These are phyloP conservation scores for Austroboletus olivaceoglutinosus DNA, from an alignment of 1,284 basidiomycete species.

Conservation along the genomic window DNA sequence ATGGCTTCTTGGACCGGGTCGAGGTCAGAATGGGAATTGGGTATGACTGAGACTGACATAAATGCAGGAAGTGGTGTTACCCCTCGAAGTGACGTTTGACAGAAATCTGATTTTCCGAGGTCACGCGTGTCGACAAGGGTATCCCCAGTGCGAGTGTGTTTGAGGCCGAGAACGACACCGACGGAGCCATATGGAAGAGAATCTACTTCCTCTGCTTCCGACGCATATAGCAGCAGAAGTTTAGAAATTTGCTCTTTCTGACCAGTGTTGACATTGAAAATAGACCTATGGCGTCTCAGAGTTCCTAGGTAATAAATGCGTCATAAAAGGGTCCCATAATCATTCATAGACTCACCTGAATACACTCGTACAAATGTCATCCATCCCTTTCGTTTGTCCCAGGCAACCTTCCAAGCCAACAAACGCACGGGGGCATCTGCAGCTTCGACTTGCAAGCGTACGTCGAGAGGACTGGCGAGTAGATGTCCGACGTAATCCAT, in stretches of 20 bases:
- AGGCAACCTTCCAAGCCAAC: conserved; percentile 87
- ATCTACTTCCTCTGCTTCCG: conserved; percentile 78
- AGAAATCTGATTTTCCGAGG: conserved; percentile 28
- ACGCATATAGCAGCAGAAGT: conserved; percentile 79
- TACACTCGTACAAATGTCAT: conserved; percentile 91
- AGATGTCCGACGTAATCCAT: conserved; percentile 81
- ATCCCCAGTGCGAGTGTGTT: conserved; percentile 85
- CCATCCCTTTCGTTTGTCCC: conserved; percentile 83
- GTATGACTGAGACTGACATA: conserved; percentile 77
- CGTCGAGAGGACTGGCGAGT: conserved; percentile 76
- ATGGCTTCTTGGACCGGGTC: conserved; percentile 76
- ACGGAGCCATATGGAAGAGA: conserved; percentile 79
- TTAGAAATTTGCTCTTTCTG: conserved; percentile 75
- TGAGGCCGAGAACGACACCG: conserved; percentile 81
- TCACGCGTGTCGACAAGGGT: conserved; percentile 61
- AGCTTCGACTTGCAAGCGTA: conserved; percentile 44
- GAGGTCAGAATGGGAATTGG: conserved; percentile 78
- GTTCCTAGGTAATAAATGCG: conserved; percentile 46
- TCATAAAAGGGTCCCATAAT: neutral
- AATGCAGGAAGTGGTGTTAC: conserved; percentile 75
- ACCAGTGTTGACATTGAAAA: conserved; percentile 70
- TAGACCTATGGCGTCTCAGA: conserved; percentile 57
- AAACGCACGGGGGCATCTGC: conserved; percentile 54
- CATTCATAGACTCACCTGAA: conserved; percentile 54
- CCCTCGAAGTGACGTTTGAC: conserved; percentile 50